These are phyloP conservation scores for Penium margaritaceum DNA, from an alignment of 139 green algal genomes.

Conservation along the genomic window DNA sequence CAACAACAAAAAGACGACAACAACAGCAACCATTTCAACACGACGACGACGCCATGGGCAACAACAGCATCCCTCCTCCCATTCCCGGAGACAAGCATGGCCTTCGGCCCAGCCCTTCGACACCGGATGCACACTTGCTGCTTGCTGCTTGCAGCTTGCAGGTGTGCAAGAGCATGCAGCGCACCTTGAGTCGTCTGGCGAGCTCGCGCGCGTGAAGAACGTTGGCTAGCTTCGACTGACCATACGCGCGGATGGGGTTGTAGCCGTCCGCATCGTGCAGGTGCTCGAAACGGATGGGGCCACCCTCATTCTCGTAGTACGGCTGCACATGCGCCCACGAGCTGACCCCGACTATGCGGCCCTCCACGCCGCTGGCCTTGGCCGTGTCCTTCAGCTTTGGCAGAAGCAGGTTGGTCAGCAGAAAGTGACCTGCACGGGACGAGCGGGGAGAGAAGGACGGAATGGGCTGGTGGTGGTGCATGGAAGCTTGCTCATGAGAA, in stretches of 20 bases:
- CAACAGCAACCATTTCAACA: too few species aligned
- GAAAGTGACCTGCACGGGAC: constrained; percentile 48
- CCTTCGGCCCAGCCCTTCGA: too few species aligned
- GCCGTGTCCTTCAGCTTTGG: constrained; percentile 32
- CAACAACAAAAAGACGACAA: too few species aligned
- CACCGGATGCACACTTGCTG: too few species aligned
- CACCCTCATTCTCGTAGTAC: too few species aligned
- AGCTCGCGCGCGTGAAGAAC: constrained; percentile 83
- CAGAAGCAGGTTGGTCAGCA: constrained; percentile 43
- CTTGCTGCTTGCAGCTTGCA: too few species aligned
- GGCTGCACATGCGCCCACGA: constrained; percentile 36
- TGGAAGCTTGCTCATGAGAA: too few species aligned
- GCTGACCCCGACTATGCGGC: constrained; percentile 41
- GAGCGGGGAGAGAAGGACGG: constrained; percentile 2
- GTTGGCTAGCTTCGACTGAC: constrained; percentile 81
- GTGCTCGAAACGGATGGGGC: constrained; percentile 2
- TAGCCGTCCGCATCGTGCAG: neutral
- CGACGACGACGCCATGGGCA: too few species aligned
- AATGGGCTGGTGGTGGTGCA: too few species aligned
- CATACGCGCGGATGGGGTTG: constrained; percentile 46
- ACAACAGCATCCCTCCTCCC: too few species aligned
- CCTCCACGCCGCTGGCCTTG: neutral
- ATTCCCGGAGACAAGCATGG: too few species aligned
- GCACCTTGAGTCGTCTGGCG: constrained; percentile 29
- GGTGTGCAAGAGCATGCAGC: too few species aligned